Base-by-base conservation (phyloP, 345 rosid genomes). In the Melaleuca quinquenervia region DNA sequence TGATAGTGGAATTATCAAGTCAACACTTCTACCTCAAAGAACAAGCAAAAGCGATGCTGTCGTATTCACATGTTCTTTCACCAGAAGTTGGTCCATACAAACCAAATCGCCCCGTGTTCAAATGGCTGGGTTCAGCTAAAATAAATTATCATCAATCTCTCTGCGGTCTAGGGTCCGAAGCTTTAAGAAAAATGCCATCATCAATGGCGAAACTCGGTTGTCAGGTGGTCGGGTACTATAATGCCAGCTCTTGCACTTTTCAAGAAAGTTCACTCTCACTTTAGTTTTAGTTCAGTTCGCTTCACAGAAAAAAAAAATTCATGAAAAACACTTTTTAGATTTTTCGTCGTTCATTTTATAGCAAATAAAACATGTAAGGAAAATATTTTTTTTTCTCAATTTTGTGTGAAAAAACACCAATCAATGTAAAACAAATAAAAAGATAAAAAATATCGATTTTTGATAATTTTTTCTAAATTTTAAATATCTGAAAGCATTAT, bases 61-160 rank as follows among this genome's bases (percentile, higher is more conserved):
- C 62, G 27, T 56, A 0, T 56, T 26, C 62, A 6, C 27, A 6
- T 24, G 11, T 56, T 56, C 32, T 58, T 58, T 58, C 70, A 26
- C 70, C 70, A 58, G 32, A n/a, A 58, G 70, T 58, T 27, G 0
- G 26, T n/a, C 32, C 70, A 58, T n/a, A 58, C 70, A 58, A 58
- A 11, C 15, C 0, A 0, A 24, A 55, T 10, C 27, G 0, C 13
- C 0, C 62, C 27, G 13, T 27, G 0, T 1, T 55, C 62, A 55
- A 55, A 55, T 24, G 27, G 24, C 24, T 26, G 29, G 11, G 62
- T 56, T 56, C 0, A 0, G 62, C 62, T 56, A 56, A 26, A 56
- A 56, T 41, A 26, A 27, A 12, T 10, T 9, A 56, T 11, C 29
- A 56, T 56, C 62, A 56, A 56, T 56, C 62, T 56, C 62, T 26